Base-by-base conservation (phyloP, 1,284 basidiomycete species). In the Trichosporon faecale region DNA sequence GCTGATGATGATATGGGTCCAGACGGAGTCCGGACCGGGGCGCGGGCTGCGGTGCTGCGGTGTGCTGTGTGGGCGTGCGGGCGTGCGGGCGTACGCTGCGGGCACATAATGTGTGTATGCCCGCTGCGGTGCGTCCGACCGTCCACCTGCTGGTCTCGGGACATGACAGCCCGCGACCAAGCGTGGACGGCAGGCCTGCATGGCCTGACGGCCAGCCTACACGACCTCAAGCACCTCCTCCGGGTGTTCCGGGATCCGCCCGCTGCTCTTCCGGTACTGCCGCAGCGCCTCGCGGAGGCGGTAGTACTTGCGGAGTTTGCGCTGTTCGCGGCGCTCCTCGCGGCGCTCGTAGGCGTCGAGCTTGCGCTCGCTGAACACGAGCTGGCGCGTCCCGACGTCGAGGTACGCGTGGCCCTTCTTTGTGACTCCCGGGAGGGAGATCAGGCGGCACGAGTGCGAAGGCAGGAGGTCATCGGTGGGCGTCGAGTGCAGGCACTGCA, bases 221-320 rank as follows among this genome's bases (percentile, higher is more conserved):
- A 52, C 49, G 8, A 52, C 49, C 49, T 52, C 49, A 9, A 52
- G 9, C 49, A 52, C 23, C 49, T 52, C 49, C 49, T 52, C 49
- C 7, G 49, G 49, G 21, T n/a, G n/a, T 23, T 52, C 49, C 23
- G 49, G 49, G 49, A 52, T 52, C 3, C 21, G 49, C 49, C 21
- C 18, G 7, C 8, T 7, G 49, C 2, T 3, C 35, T 37, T 12
- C 11, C 49, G 49, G 49, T 52, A 52, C 49, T 52, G 21, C 6
- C 49, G 49, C 21, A 52, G n/a, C 49, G 49, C 49, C 49, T 52
- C 49, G 11, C 49, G 49, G 21, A 61, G 57, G 16, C 57, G 57
- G 27, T 61, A 61, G 57, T 61, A 61, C 57, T 61, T 61, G 57
- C 57, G 57, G 8, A 61, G 57, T 18, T 29, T 31, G 57, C 57